These are phyloP conservation scores for Saccharum officinarum DNA, from an alignment of 176 grass and related monocot species.

Conservation along the genomic window DNA sequence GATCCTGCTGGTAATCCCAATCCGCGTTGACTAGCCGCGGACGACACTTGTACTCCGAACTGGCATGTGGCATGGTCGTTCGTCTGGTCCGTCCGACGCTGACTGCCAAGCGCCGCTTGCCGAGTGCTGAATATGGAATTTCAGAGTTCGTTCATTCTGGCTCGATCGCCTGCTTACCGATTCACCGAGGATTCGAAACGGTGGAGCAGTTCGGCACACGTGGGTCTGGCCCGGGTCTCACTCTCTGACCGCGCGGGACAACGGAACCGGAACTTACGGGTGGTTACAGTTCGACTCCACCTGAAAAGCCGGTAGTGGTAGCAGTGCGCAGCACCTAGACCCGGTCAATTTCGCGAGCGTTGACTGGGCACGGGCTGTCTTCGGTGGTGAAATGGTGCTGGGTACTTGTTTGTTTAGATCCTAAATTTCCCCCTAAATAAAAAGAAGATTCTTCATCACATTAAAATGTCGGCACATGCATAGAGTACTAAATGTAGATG, in stretches of 20 bases:
- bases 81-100: background rate
- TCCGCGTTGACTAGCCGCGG: too few relatives aligned
- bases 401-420: too few relatives aligned
- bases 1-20: too few relatives aligned
- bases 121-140: background rate
- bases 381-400: background rate
- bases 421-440: too few relatives aligned
- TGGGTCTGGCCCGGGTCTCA: too few relatives aligned
- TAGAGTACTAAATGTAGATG: too few relatives aligned
- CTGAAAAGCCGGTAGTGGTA: background rate
- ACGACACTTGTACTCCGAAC: too few relatives aligned
- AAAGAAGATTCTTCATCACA: too few relatives aligned
- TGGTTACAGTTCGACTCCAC: conserved; percentile 20
- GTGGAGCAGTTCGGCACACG: background rate
- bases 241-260: too few relatives aligned
- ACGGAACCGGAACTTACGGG: background rate
- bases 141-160: background rate
- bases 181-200: too few relatives aligned
- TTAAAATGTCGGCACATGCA: too few relatives aligned
- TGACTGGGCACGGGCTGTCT: background rate
- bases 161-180: background rate
- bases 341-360: background rate
- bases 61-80: too few relatives aligned
- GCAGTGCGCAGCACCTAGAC: background rate
- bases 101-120: background rate